Evolutionary conservation across 257 asterid genomes (phyloP).

Genomic region (Solanum chiquidenum): DNA sequence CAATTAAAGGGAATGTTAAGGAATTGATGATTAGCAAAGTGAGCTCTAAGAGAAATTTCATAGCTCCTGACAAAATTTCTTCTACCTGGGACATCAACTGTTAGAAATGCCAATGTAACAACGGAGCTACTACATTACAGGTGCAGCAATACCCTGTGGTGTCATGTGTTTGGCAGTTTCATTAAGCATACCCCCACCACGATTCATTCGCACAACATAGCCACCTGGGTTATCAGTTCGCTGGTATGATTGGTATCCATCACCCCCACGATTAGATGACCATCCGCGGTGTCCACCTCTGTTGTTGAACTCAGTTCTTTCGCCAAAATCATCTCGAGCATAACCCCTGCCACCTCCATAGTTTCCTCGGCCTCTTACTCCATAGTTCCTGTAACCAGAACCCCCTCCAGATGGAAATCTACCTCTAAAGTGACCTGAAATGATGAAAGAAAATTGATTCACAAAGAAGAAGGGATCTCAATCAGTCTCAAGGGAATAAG

Average conservation of each 20-base stretch:
- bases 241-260: slow-evolving; percentile 38
- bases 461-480: not conserved
- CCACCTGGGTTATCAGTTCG: slow-evolving; percentile 28
- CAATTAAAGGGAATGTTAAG: not conserved
- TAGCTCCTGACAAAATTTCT: not conserved
- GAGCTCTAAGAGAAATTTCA: not conserved
- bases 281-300: slow-evolving; percentile 56
- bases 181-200: slow-evolving; percentile 25
- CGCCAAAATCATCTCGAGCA: slow-evolving; percentile 44
- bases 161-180: slow-evolving; percentile 1
- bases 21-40: not conserved
- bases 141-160: not conserved
- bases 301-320: slow-evolving; percentile 45
- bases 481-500: not conserved
- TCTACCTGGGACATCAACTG: not conserved
- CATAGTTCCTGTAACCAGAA: slow-evolving; percentile 73
- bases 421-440: slow-evolving; percentile 47
- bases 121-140: not conserved
- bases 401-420: slow-evolving; percentile 62
- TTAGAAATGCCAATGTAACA: not conserved
- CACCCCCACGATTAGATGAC: slow-evolving; percentile 38
- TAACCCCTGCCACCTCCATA: slow-evolving; percentile 63
- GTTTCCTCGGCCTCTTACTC: slow-evolving; percentile 66
- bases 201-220: slow-evolving; percentile 12
- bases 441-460: not conserved